Base-by-base conservation (phyloP, 192 early-diverging fungal genomes). In the Mortierella hygrophila region DNA sequence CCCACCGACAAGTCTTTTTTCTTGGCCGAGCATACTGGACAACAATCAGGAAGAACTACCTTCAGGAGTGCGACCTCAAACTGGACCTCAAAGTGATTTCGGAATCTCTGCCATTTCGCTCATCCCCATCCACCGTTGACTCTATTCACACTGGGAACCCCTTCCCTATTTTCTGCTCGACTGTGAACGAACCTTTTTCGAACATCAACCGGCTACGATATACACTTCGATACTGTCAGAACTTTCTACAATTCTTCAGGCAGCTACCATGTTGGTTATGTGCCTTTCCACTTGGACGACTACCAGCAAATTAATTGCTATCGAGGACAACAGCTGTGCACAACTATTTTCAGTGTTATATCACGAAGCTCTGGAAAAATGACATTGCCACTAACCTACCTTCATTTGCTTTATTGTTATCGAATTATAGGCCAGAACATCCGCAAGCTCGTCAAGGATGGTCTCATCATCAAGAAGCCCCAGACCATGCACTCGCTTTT, bases 371-470 rank as follows among this genome's bases (percentile, higher is more conserved):
- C 23, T n/a, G 18, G 47, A 72, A 82, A 81, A 49, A 10, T 60
- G 13, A 16, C 23, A 57, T 69, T 38, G 38, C 21, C 54, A 63
- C 52, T 76, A 13, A 55, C 65, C 38, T 47, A 38, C 57, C 26
- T 41, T 44, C n/a, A 41, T 16, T 57, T 52, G 55, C 16, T 68
- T 6, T 11, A 70, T 42, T 52, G 70, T 8, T n/a, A 72, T 40
- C 37, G 57, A 20, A 69, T 75, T 65, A 23, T 80, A 96, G 95
- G 96, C 89, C 95, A 97, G 91, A 96, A 97, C 93, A 96, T 99
- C 91, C 95, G 97, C 87, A 99, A 98, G 95, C 94, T 98, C 72
- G 92, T 95, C 91, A 98, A 98, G 95, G 96, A 97, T 92, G 98
- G 98, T 88, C 90, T 98, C 79, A 97, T 98, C 91, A 96, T 98